Evolutionary conservation across 371 early-diverging fungal genomes (phyloP).

Genomic region (Circinella umbellata): DNA sequence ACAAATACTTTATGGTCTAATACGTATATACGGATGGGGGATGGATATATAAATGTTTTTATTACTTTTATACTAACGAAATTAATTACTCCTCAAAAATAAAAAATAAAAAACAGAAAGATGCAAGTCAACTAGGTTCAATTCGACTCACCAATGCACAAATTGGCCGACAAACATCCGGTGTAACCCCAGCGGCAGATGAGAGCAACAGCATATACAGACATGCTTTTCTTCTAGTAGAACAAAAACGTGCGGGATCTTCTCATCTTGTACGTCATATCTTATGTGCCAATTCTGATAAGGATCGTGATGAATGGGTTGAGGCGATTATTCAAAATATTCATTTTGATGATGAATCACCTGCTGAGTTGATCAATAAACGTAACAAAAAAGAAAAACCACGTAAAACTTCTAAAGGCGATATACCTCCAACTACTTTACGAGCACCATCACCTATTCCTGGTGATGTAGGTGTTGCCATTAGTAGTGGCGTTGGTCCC

Average conservation of each 20-base stretch:
- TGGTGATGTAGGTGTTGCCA: slow-evolving; percentile 22
- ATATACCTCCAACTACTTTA: neutral
- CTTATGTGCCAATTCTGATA: slow-evolving; percentile 87
- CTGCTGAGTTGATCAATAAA: slow-evolving; percentile 7
- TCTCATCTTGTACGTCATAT: slow-evolving; percentile 74
- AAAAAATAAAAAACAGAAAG: slow-evolving; percentile 64
- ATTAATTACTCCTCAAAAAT: neutral
- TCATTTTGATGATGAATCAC: slow-evolving; percentile 31
- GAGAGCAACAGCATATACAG: slow-evolving; percentile 68
- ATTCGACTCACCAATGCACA: slow-evolving; percentile 55
- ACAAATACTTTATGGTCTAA: too few relatives aligned
- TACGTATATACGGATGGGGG: too few relatives aligned
- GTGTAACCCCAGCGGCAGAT: slow-evolving; percentile 26
- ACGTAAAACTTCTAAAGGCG: slow-evolving; percentile 44
- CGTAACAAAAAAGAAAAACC: slow-evolving; percentile 31
- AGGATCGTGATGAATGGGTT: slow-evolving; percentile 91
- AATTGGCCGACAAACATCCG: slow-evolving; percentile 50
- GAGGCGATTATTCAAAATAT: slow-evolving; percentile 64
- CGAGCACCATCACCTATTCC: slow-evolving; percentile 15
- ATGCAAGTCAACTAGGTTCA: slow-evolving; percentile 61
- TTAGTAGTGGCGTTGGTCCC: slow-evolving; percentile 19
- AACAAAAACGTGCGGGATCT: slow-evolving; percentile 67
- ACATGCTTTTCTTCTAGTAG: slow-evolving; percentile 82
- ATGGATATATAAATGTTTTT: too few relatives aligned
- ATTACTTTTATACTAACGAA: too few relatives aligned